These are phyloP conservation scores for Colletotrichum truncatum DNA, from an alignment of 2,329 filamentous ascomycete genomes.

Conservation along the genomic window DNA sequence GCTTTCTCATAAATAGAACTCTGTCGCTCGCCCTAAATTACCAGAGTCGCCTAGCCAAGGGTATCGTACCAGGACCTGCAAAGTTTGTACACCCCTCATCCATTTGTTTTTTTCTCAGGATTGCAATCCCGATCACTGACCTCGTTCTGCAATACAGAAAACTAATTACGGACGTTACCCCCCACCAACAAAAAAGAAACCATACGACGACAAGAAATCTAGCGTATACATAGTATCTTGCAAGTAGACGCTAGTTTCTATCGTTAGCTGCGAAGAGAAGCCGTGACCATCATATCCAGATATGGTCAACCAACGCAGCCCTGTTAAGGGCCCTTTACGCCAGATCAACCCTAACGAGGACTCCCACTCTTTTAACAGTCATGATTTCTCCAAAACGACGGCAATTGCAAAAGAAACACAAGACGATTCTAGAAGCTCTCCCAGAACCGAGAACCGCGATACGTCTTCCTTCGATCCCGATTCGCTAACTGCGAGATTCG, in stretches of 20 bases:
- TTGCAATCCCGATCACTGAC: constrained; percentile 1
- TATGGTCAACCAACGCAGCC: constrained; percentile 60
- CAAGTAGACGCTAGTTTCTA: constrained; percentile 3
- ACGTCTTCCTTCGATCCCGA: constrained; percentile 28
- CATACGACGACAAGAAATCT: constrained; percentile 36
- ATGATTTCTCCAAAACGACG: constrained; percentile 20
- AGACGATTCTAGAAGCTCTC: constrained; percentile 36
- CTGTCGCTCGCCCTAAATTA: not conserved
- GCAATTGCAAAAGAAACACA: constrained; percentile 20
- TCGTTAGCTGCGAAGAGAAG: not conserved
- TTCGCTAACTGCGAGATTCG: constrained; percentile 27
- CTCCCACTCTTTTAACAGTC: constrained; percentile 38
- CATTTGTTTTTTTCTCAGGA: not conserved
- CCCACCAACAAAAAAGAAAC: constrained; percentile 43
- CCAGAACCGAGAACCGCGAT: constrained; percentile 28
- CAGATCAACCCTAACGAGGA: constrained; percentile 45
- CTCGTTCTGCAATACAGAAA: constrained; percentile 34
- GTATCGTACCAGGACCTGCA: not conserved
- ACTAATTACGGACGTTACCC: constrained; percentile 41
- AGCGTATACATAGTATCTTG: constrained; percentile 27
- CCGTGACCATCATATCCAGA: constrained; percentile 10
- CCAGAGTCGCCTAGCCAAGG: not conserved
- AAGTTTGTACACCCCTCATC: constrained; percentile 19
- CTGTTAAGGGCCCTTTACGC: constrained; percentile 52
- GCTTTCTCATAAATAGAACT: not conserved